Base-by-base conservation (phyloP, 2,329 filamentous ascomycete species). In the Fonsecaea monophora region DNA sequence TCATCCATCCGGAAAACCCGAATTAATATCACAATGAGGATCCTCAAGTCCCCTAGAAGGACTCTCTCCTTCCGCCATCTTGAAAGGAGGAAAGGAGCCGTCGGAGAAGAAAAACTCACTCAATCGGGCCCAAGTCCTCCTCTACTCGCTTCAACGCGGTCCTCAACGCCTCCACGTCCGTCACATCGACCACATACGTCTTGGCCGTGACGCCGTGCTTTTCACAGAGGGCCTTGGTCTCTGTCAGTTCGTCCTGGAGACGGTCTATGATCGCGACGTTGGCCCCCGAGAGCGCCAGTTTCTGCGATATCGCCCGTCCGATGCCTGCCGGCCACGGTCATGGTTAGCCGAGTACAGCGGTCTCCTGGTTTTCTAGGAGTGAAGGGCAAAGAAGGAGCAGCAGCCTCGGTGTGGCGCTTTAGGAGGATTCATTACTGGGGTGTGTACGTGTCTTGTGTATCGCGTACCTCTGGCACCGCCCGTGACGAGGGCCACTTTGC, bases 401-500 rank as follows among this genome's bases (percentile, higher is more conserved):
- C 25, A 25, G 25, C 25, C 25, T 25, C 25, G 25, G 25, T 25
- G 21, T 21, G 21, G 21, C 21, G 21, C 21, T 21, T 21, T 21
- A 21, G 21, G 21, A 21, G 21, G 21, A 21, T 21, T 21, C 21
- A 21, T 21, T 1, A 1, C 21, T 21, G 21, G 21, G 21, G 21
- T 21, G 25, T 25, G 25, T 25, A 25, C 25, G 25, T 25, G 25
- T 25, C 25, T 25, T 25, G n/a, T 45, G 12, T 8, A 1, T 34
- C 3, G 38, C 59, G 34, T 35, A 67, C 64, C 74, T 38, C 74
- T 69, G 7, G 66, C 70, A 48, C 72, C 74, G n/a, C 74, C 73
- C 3, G 73, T 75, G 38, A 75, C 70, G 25, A 75, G 65, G 34
- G 73, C 74, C 57, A 72, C 66, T 58, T 70, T 70, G 9, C 65